Conservation (phyloP, 306 rosid genomes). For the Sicyos baderoa region DNA sequence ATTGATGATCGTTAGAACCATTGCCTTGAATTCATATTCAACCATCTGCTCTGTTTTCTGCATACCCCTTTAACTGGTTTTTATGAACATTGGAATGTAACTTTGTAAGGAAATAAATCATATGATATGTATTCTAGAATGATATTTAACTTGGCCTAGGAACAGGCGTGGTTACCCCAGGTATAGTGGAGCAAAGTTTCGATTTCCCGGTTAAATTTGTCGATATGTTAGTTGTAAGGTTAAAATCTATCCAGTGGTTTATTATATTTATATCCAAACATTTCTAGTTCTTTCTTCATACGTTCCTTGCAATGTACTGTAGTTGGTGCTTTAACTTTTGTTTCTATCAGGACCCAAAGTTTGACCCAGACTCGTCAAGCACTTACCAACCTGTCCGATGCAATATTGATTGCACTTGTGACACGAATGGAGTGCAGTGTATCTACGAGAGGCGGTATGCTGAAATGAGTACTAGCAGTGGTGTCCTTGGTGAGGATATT, state of each 20-base stretch:
- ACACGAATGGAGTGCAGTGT: slow-evolving; percentile 47
- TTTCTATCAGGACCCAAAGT: slow-evolving; percentile 63
- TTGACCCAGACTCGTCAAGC: slow-evolving; percentile 63
- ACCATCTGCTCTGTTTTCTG: background rate
- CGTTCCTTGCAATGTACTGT: slow-evolving; percentile 11
- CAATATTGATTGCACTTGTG: slow-evolving; percentile 66
- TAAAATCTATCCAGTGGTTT: background rate
- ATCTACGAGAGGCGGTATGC: slow-evolving; percentile 86
- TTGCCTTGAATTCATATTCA: slow-evolving; percentile 4
- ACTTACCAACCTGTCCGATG: slow-evolving; percentile 73
- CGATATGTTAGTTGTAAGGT: background rate
- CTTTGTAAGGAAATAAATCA: background rate
- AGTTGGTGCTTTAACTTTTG: slow-evolving; percentile 18
- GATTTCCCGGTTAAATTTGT: too few relatives aligned
- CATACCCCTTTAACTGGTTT: background rate
- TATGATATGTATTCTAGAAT: background rate
- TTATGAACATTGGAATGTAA: background rate
- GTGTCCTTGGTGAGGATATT: slow-evolving; percentile 80
- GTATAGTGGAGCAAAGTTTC: too few relatives aligned
- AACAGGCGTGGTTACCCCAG: too few relatives aligned
- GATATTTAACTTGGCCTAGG: too few relatives aligned
- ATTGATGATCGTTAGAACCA: background rate
- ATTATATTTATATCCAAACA: background rate
- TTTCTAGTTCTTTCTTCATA: background rate
- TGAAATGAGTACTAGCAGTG: slow-evolving; percentile 85